Conservation (phyloP, 148 eudicot genomes). For the Fagopyrum tataricum region DNA sequence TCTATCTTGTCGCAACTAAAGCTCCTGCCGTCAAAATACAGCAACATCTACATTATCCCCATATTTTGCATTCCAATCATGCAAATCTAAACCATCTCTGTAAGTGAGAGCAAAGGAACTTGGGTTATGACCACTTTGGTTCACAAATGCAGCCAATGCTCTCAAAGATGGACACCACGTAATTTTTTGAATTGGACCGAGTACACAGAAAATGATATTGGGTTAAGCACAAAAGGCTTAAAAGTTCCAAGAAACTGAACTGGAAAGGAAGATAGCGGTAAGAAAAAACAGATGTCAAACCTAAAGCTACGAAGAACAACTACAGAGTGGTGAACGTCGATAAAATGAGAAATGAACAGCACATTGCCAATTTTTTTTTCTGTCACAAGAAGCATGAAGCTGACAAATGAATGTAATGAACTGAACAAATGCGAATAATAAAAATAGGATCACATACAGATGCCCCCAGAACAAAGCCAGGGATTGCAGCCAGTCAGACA, state of each 20-base stretch:
- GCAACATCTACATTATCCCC: constrained; percentile 24
- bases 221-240: constrained; percentile 1
- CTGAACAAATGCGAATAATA: neutral
- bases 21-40: neutral
- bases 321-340: neutral
- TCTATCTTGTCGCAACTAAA: constrained; percentile 1
- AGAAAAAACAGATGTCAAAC: neutral
- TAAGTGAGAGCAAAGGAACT: constrained; percentile 31
- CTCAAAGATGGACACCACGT: neutral
- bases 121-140: constrained; percentile 25
- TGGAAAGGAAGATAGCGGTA: neutral
- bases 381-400: neutral
- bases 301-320: too few species aligned
- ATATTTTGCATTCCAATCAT: constrained; percentile 18
- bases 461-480: constrained; percentile 99
- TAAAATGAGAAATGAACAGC: neutral
- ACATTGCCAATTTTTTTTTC: neutral
- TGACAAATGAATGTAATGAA: neutral
- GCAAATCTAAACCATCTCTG: constrained; percentile 22
- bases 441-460: constrained; percentile 51
- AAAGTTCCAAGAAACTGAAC: neutral
- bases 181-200: neutral
- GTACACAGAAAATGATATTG: neutral
- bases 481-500: constrained; percentile 99
- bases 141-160: constrained; percentile 3